Evolutionary conservation across 352 stramenopile genomes (phyloP), one percentile per base, ranked within the genome.

Genomic region (Elongisporangium undulatum): DNA sequence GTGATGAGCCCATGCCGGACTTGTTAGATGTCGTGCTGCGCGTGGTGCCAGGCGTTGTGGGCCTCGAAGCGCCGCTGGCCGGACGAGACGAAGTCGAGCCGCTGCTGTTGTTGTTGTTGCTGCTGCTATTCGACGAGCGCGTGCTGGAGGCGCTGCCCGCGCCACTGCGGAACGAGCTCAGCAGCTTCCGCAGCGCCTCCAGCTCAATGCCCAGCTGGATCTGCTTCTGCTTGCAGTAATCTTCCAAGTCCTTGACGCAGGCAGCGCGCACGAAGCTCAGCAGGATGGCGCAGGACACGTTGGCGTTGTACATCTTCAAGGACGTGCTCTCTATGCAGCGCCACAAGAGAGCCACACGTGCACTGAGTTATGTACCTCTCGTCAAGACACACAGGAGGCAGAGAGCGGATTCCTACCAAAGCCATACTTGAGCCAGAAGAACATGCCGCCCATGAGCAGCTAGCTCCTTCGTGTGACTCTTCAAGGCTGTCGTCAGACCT

Each of bases 351-450:
- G 12, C 17, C 4, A 56, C n/a, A 29, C n/a, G 10, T 7, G 8
- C 16, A 9, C n/a, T 23, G 38, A 49, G 6, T 26, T n/a, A 23
- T 45, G 58, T n/a, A n/a, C 17, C 21, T 45, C 23, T 20, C 17
- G n/a, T 24, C 24, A 24, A 53, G 7, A 55, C 19, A 24, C 4
- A 55, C 22, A 16, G 4, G 29, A 4, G 7, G 52, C 13, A 24
- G 26, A 10, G n/a, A 56, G 3, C 5, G 3, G 60, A 38, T n/a
- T 52, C 80, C 38, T 63, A 92, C 84, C 81, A 51, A 93, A 91
- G 62, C 84, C 84, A 78, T 90, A 90, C 66, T 89, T 90, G 56
- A 90, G 74, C 76, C 75, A 90, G 71, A 91, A 77, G 66, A 93
- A 87, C 75, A 81, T 85, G 55, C 16, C 29, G 34, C 34, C 34